Base-by-base conservation (phyloP, 1,284 basidiomycete species). In the Pseudozyma sp. region DNA sequence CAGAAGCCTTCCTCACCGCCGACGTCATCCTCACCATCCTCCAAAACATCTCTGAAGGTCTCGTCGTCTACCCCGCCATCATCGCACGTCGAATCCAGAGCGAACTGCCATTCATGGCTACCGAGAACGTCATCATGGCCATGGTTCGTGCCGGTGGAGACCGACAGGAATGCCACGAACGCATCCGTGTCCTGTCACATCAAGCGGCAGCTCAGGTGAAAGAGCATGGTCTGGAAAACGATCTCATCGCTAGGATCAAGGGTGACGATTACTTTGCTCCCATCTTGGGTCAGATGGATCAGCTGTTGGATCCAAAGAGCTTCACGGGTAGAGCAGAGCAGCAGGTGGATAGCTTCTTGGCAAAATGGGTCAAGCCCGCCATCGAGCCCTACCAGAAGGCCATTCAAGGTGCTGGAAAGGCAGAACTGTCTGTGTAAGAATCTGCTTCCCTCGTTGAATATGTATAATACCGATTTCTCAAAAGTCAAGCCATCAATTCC, bases 111-210 rank as follows among this genome's bases (percentile, higher is more conserved):
- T 99, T 99, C 88, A 99, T 99, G 97, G 85, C 85, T 4, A 86
- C 94, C 4, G 94, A 97, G 86, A 99, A 99, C 86, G 89, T 99
- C 85, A 99, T 99, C 87, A 99, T 99, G 97, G 94, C 94, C 11
- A 91, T 99, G 69, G 97, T 99, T 65, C 96, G 96, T 86, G 85
- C 86, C 57, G 95, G 95, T 43, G 97, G 95, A 1, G 96, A 99
- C 85, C 88, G 97, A 42, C 97, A 99, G 86, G 92, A 93, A 85
- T 94, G 94, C 40, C 96, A 99, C 85, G 97, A 98, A 86, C 92
- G 93, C 86, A 96, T 98, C 62, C 73, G 96, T 65, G 95, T 97
- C 54, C 88, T 98, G n/a, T 97, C 94, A 13, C 96, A 99, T 85
- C 91, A 98, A 85, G 97, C 97, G 0, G 95, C 90, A 0, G 88